Evolutionary conservation across 1,139 yeast genomes (phyloP).

Genomic region (Candida pseudocylindracea): DNA sequence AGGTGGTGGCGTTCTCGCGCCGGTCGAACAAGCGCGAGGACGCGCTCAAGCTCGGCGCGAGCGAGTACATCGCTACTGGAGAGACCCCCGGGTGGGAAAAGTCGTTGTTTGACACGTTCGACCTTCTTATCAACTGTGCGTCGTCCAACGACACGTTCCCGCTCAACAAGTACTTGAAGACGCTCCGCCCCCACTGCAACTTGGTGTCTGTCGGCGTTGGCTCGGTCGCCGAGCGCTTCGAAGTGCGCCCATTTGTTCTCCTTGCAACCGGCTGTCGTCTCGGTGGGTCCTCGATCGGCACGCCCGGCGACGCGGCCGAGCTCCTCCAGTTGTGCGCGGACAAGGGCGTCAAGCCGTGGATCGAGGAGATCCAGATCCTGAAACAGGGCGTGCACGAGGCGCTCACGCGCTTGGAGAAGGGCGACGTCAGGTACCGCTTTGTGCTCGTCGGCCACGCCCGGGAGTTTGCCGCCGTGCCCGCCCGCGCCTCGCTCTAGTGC

Average conservation of each 20-base stretch:
- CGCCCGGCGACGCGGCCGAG: slow-evolving; percentile 30
- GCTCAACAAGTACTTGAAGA: slow-evolving; percentile 10
- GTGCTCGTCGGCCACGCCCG: slow-evolving; percentile 34
- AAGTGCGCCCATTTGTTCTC: slow-evolving; percentile 4
- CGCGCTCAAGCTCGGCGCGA: slow-evolving; percentile 29
- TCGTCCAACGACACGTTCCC: slow-evolving; percentile 15
- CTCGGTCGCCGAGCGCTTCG: slow-evolving; percentile 2
- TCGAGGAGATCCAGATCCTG: slow-evolving; percentile 29
- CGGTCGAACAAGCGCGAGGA: slow-evolving; percentile 23
- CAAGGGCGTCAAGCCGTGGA: slow-evolving; percentile 31
- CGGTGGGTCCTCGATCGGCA: slow-evolving; percentile 19
- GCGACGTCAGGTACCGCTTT: slow-evolving; percentile 43
- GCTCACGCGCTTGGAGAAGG: slow-evolving; percentile 22
- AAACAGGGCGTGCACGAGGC: slow-evolving; percentile 21
- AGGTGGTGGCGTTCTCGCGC: slow-evolving; percentile 32
- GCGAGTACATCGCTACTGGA: slow-evolving; percentile 23
- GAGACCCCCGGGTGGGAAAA: slow-evolving; percentile 16
- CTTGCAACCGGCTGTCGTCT: slow-evolving; percentile 15
- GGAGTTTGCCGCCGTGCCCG: slow-evolving; percentile 8
- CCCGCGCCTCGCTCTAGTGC: too few species aligned
- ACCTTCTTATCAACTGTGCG: slow-evolving; percentile 25
- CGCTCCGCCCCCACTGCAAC: slow-evolving; percentile 18
- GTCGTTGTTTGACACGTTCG: slow-evolving; percentile 14
- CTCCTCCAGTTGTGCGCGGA: slow-evolving; percentile 30
- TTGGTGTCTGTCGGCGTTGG: slow-evolving; percentile 36